Conservation (phyloP, 2,329 filamentous ascomycete species). For the Ophiostoma australiae region DNA sequence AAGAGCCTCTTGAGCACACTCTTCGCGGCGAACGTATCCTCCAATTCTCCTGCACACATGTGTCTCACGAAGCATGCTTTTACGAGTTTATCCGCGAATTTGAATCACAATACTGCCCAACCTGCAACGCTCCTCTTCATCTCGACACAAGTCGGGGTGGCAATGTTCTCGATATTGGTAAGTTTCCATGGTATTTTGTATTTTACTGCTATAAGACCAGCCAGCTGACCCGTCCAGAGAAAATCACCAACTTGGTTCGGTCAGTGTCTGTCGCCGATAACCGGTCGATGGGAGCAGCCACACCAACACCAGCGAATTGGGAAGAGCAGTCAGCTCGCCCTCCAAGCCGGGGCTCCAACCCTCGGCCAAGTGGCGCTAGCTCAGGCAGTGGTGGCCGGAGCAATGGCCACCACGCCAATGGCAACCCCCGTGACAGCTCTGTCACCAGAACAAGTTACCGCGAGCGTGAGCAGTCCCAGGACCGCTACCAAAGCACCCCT, state of each 20-base stretch:
- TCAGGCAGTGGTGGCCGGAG: constrained; percentile 37
- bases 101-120: constrained; percentile 88
- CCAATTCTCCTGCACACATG: constrained; percentile 94
- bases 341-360: constrained; percentile 46
- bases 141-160: constrained; percentile 89
- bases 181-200: constrained; percentile 27
- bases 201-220: background rate
- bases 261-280: constrained; percentile 67
- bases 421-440: constrained; percentile 35
- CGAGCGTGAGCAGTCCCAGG: constrained; percentile 40
- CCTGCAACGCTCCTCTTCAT: constrained; percentile 85
- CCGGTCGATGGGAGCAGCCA: constrained; percentile 48
- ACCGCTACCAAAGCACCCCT: constrained; percentile 39
- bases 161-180: constrained; percentile 88
- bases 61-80: constrained; percentile 96
- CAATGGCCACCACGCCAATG: constrained; percentile 29
- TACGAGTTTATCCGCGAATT: constrained; percentile 97
- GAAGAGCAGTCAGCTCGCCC: constrained; percentile 56
- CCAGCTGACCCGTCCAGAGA: constrained; percentile 55
- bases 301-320: constrained; percentile 56
- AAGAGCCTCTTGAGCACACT: constrained; percentile 93
- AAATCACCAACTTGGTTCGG: constrained; percentile 88
- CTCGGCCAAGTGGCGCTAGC: constrained; percentile 31
- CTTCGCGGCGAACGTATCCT: constrained; percentile 88
- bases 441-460: constrained; percentile 38